These are phyloP conservation scores for Gremmenia infestans DNA, from an alignment of 2,329 filamentous ascomycete genomes.

Conservation along the genomic window DNA sequence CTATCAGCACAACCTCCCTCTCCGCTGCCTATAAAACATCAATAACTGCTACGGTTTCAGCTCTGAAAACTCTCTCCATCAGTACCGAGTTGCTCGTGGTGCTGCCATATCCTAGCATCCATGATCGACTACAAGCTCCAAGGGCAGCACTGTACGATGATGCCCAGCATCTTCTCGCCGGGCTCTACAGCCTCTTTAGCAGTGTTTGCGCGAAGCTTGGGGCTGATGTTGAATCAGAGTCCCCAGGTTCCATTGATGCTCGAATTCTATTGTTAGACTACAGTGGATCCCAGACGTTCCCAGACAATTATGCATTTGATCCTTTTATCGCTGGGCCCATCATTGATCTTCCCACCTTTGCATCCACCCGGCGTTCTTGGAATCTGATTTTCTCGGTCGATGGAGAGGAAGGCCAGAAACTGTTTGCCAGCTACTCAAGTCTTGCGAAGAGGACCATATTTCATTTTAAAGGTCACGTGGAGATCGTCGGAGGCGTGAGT, in stretches of 20 bases:
- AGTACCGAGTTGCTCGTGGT: constrained; percentile 40
- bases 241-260: constrained; percentile 67
- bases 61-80: constrained; percentile 37
- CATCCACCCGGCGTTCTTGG: constrained; percentile 55
- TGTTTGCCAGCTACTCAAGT: constrained; percentile 47
- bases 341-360: constrained; percentile 46
- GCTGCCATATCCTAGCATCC: constrained; percentile 54
- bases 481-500: constrained; percentile 47
- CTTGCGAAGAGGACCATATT: constrained; percentile 43
- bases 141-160: constrained; percentile 53
- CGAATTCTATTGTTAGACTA: constrained; percentile 71
- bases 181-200: constrained; percentile 73
- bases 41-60: constrained; percentile 48
- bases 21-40: constrained; percentile 56
- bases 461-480: constrained; percentile 46
- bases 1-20: constrained; percentile 46
- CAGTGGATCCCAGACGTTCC: constrained; percentile 37
- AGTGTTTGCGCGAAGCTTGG: constrained; percentile 57
- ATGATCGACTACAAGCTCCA: constrained; percentile 44
- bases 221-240: constrained; percentile 57
- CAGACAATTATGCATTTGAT: constrained; percentile 39
- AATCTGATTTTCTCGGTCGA: constrained; percentile 59
- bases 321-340: constrained; percentile 32
- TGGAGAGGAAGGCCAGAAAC: constrained; percentile 56
- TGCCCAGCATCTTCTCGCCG: constrained; percentile 70